Percentiles rank a stretch among this genome's conserved stretches.
Evolutionary conservation across 768 basidiomycete species (phyloP).

Genomic region (Clavaria fumosa): DNA sequence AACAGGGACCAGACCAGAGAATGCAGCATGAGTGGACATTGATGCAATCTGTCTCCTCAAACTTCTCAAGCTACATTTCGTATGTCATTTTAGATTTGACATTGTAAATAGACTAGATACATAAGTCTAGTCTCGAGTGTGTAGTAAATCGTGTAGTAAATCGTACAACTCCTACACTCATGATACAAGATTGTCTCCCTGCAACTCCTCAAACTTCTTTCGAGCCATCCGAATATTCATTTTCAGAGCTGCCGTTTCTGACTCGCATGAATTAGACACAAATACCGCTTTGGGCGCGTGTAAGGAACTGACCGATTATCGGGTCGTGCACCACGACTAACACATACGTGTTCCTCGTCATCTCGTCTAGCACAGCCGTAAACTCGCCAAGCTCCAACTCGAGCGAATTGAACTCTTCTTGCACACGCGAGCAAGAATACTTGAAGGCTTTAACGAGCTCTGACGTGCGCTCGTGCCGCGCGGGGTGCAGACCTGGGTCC

Average conservation of each 20-base stretch:
- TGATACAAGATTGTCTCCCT: constrained; percentile 45
- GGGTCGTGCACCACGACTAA: constrained; percentile 82
- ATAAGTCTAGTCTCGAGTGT: neutral
- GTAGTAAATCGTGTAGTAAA: neutral
- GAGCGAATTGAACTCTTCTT: constrained; percentile 73
- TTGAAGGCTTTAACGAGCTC: constrained; percentile 96
- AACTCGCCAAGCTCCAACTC: constrained; percentile 80
- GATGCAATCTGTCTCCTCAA: too few relatives aligned
- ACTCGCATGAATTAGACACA: constrained; percentile 2
- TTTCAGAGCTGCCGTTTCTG: constrained; percentile 79
- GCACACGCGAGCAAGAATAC: constrained; percentile 71
- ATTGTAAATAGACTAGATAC: neutral
- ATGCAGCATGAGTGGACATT: too few relatives aligned
- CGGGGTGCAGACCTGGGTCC: constrained; percentile 40
- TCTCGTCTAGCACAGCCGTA: constrained; percentile 79
- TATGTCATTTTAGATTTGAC: too few relatives aligned
- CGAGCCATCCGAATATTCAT: constrained; percentile 81
- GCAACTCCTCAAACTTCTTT: constrained; percentile 79
- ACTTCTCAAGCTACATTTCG: too few relatives aligned
- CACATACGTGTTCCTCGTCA: constrained; percentile 89
- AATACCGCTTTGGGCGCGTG: neutral
- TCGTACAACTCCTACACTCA: too few relatives aligned
- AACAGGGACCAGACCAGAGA: too few relatives aligned
- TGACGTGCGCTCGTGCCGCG: constrained; percentile 74
- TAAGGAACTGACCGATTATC: constrained; percentile 48